Conservation (phyloP, 1,139 yeast species). For the Geotrichum klebahnii region DNA sequence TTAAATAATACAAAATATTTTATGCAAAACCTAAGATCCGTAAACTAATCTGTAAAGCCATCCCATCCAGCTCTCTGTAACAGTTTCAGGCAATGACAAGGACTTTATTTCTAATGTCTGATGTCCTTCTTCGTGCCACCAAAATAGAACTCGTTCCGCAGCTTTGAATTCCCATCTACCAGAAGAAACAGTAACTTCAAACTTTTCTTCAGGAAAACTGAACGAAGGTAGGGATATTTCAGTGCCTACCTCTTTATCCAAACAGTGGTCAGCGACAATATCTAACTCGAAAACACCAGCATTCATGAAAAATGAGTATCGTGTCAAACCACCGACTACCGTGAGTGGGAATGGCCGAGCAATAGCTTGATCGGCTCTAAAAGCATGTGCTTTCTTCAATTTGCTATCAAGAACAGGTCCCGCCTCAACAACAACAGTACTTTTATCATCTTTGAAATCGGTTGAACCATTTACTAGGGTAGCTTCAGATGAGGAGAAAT, state of each 20-base stretch:
- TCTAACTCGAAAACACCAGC: constrained; percentile 48
- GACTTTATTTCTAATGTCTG: constrained; percentile 33
- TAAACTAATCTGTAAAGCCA: neutral
- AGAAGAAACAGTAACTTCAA: constrained; percentile 45
- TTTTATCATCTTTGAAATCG: neutral
- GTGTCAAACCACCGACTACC: constrained; percentile 50
- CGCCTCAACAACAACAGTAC: constrained; percentile 6
- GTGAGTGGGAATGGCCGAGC: constrained; percentile 68
- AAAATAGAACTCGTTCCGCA: constrained; percentile 54
- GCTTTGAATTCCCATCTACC: constrained; percentile 56
- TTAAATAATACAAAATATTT: no score
- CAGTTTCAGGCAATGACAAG: neutral
- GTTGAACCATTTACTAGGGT: neutral
- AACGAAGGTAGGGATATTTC: constrained; percentile 62
- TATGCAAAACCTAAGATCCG: neutral
- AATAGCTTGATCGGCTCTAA: constrained; percentile 65
- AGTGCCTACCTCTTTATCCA: constrained; percentile 41
- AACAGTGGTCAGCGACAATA: constrained; percentile 34
- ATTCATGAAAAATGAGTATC: constrained; percentile 54
- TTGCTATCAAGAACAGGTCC: neutral
- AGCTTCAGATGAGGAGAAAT: neutral
- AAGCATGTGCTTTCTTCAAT: constrained; percentile 46
- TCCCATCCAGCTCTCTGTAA: neutral
- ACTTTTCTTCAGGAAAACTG: constrained; percentile 53
- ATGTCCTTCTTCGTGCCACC: constrained; percentile 57